These are phyloP conservation scores for Penicillium sp. DNA, from an alignment of 2,329 filamentous ascomycete genomes.

Conservation along the genomic window DNA sequence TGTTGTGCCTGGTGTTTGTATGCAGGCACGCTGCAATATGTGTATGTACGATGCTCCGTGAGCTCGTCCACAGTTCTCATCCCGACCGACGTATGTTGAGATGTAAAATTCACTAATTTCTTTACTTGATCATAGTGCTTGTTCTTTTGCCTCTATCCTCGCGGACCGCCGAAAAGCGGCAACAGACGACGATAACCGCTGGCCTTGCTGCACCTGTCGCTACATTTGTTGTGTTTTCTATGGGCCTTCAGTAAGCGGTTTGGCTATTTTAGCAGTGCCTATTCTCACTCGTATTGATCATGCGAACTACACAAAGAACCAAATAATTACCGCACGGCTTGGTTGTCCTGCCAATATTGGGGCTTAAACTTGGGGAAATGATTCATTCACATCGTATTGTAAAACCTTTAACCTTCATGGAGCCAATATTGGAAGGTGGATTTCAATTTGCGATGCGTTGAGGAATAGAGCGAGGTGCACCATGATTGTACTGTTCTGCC, in stretches of 20 bases:
- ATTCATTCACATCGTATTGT: not conserved
- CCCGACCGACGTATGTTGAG: not conserved
- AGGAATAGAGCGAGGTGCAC: too few relatives aligned
- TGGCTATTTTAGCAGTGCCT: not conserved
- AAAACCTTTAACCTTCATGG: not conserved
- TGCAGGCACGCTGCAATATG: slow-evolving; percentile 1
- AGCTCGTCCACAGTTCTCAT: not conserved
- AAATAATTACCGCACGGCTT: not conserved
- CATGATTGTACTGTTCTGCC: too few relatives aligned
- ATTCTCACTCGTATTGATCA: not conserved
- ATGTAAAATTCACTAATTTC: too few relatives aligned
- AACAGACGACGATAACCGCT: slow-evolving; percentile 4
- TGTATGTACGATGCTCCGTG: not conserved
- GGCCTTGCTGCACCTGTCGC: not conserved
- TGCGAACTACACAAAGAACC: slow-evolving; percentile 1
- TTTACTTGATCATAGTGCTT: not conserved
- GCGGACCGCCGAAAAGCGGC: not conserved
- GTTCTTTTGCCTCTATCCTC: not conserved
- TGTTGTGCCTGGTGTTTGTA: slow-evolving; percentile 3
- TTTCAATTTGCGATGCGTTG: too few relatives aligned
- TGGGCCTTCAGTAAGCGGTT: not conserved
- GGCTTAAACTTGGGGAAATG: not conserved
- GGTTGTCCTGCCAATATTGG: slow-evolving; percentile 4
- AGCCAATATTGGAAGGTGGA: not conserved
- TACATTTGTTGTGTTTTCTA: not conserved